These are phyloP conservation scores for Suillus tomentosus DNA, from an alignment of 768 basidiomycete genomes.

Conservation along the genomic window DNA sequence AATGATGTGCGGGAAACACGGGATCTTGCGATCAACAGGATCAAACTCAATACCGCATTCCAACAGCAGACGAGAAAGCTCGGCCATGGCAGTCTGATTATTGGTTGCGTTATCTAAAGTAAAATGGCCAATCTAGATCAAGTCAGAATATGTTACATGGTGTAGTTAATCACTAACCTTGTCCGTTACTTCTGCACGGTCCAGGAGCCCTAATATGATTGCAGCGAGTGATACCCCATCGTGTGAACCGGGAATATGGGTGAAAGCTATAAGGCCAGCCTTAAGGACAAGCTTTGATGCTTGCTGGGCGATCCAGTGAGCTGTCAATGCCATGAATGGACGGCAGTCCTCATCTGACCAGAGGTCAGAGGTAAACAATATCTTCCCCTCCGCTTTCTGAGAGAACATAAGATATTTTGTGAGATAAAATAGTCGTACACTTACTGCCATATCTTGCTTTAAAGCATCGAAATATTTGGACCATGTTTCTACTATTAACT, in stretches of 20 bases:
- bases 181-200: neutral
- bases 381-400: slow-evolving; percentile 7
- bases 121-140: slow-evolving; percentile 15
- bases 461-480: slow-evolving; percentile 6
- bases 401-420: neutral
- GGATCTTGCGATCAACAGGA: slow-evolving; percentile 12
- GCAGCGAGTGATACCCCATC: neutral
- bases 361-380: slow-evolving; percentile 35
- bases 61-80: slow-evolving; percentile 1
- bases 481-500: slow-evolving; percentile 7
- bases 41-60: slow-evolving; percentile 14
- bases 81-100: slow-evolving; percentile 17
- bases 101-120: slow-evolving; percentile 20
- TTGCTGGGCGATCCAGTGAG: slow-evolving; percentile 26
- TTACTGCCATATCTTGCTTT: slow-evolving; percentile 1
- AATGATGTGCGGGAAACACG: slow-evolving; percentile 24
- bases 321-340: slow-evolving; percentile 37
- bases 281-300: neutral
- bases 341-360: slow-evolving; percentile 31
- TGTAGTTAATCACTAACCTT: slow-evolving; percentile 5
- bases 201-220: neutral
- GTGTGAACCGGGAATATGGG: slow-evolving; percentile 16
- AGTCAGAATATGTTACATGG: slow-evolving; percentile 10
- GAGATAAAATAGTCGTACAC: neutral
- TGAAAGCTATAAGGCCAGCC: slow-evolving; percentile 19